Evolutionary conservation across 2,329 filamentous ascomycete species (phyloP), one percentile per base, ranked within the genome.

Genomic region (Domatiomyces catenatus): DNA sequence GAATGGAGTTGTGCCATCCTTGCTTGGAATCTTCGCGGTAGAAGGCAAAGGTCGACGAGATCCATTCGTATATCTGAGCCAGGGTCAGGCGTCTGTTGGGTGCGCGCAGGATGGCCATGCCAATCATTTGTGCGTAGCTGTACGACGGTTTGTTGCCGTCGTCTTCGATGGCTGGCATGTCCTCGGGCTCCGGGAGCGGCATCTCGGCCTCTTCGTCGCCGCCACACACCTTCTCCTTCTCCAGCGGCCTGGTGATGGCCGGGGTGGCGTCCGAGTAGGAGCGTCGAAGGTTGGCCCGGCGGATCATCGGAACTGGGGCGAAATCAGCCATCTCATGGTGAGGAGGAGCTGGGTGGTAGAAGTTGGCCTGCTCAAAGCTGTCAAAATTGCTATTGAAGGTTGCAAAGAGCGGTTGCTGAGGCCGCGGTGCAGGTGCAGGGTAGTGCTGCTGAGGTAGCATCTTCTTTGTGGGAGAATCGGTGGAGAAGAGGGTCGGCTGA

Each of bases 1-100:
- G 84, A 65, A 98, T 98, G 71, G 92, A 96, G 68, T 98, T 98
- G 68, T 96, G 90, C 92, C 92, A 98, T 56, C 92, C 90, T 43
- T 55, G 54, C 50, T 59, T 60, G 8, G 85, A 81, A 61, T 95
- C 88, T 50, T 82, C 78, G 59, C 79, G 82, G 71, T 96, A 98
- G 68, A 90, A 95, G 4, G 79, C 81, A 65, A 85, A 96, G 17
- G 83, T 89, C 64, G 93, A 86, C n/a, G 87, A 93, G 61, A 98
- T 96, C 90, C 92, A 98, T 64, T 94, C 94, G 75, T 96, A 98
- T 59, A 98, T 98, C 66, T 95, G 88, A 22, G 88, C 81, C 17
- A 98, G 75, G 1, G 92, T 96, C 55, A 96, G 74, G 48, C 86
- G 83, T 53, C 88, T 81, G 54, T 83, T 80, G 10, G 85, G 83